Evolutionary conservation across 2,329 filamentous ascomycete species (phyloP), one percentile per base, ranked within the genome.

Genomic region (Ilyonectria destructans): DNA sequence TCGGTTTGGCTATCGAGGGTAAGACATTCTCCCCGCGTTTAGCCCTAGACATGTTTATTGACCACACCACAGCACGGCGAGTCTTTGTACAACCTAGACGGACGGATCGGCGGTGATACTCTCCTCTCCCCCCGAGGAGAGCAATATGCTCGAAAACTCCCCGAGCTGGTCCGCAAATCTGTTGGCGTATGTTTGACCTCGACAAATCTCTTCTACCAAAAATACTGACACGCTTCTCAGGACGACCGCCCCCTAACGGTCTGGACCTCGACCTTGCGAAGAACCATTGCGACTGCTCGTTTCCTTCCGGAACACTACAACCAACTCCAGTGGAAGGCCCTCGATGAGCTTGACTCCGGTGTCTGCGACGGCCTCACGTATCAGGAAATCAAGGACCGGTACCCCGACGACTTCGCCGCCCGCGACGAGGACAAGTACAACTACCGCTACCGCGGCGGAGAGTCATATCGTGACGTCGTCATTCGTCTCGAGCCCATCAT

Each of bases 371-470:
- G 96, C 62, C 90, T 98, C 80, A 99, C 96, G 1, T 98, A 98
- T 80, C 93, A 94, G 77, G 93, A 99, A 79, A 98, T 99, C 79
- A 94, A 96, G 77, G 90, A 97, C 77, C 85, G 89, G 62, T 98
- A 94, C 79, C 96, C 96, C 0, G 95, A 98, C 74, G 96, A 99
- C 83, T 99, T 99, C 83, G 90, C 91, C 57, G 95, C 96, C 37
- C 94, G 96, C 70, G 96, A 99, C 81, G 94, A 97, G 74, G 96
- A 99, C 86, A 99, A 99, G 83, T 98, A 98, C 89, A 98, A 99
- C 85, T 99, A 99, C 84, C 94, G 96, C 65, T 99, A 99, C 83
- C 92, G 96, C 6, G 96, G 96, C 70, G 96, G 96, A 61, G 96
- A 99, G 84, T 97, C 93, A 69, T 92, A 99, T 81, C 93, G 96